Evolutionary conservation across 768 basidiomycete genomes (phyloP), one percentile per base, ranked within the genome.

Genomic region (Russula lepida): DNA sequence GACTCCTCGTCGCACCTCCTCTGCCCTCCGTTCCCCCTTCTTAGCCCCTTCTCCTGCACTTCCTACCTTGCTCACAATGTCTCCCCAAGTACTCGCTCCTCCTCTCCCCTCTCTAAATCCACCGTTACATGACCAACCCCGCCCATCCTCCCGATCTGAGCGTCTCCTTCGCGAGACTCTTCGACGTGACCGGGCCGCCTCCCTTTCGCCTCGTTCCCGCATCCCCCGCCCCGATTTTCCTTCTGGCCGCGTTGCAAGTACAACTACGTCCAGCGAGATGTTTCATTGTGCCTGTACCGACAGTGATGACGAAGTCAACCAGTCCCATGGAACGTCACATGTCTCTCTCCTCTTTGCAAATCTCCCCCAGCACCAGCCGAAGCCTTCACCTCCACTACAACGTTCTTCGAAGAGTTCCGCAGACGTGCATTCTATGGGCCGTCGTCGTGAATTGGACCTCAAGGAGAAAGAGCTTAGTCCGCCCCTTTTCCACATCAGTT

Each of bases 151-250:
- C 37, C 76, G 81, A 58, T 82, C 81, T 4, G 80, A 84, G 66
- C 75, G 77, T 11, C 77, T 85, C 49, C 75, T 85, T 52, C 75
- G 83, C 54, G 78, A 84, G 63, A 78, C 84, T 11, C 77, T 85
- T 56, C 71, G 74, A 30, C 75, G 79, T 50, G 83, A 66, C 43
- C 75, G 73, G 71, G 70, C 76, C 61, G 69, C 73, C 64, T 48
- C 61, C 54, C 63, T 66, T 43, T 67, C 41, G 62, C 70, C 59
- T 37, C 69, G 30, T 58, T 68, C 44, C 56, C 68, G 52, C 59
- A 58, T 35, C 50, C 68, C 39, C 30, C 61, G 50, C 35, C 51
- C 53, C 19, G 65, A 58, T 11, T 65, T 56, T 32, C 27, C 32
- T 21, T 50, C 62, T 30, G 62, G 50, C 37, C 63, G 54, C 12